Conservation (phyloP, 805 yeast genomes). For the Myxozyma nipponensis region DNA sequence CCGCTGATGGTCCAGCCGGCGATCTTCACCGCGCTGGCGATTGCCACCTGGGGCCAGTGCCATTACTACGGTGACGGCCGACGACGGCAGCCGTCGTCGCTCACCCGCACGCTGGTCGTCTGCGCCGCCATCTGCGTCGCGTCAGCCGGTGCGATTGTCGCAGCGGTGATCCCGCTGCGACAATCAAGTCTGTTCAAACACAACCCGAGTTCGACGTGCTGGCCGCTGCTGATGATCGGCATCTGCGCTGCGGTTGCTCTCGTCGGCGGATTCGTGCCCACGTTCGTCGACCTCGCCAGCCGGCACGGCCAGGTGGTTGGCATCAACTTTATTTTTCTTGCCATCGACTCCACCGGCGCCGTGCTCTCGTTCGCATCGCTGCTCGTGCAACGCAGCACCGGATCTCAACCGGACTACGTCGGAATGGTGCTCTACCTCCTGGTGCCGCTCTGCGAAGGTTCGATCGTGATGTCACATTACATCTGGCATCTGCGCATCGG, state of each 20-base stretch:
- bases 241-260: slow-evolving; percentile 71
- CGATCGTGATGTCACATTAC: slow-evolving; percentile 64
- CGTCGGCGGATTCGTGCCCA: slow-evolving; percentile 79
- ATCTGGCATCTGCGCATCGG: slow-evolving; percentile 20
- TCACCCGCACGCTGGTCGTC: slow-evolving; percentile 30
- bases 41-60: slow-evolving; percentile 63
- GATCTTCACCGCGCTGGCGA: slow-evolving; percentile 66
- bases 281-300: slow-evolving; percentile 78
- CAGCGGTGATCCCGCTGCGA: slow-evolving; percentile 46
- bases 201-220: slow-evolving; percentile 46
- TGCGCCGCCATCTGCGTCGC: slow-evolving; percentile 38
- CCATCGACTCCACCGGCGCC: slow-evolving; percentile 79
- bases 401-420: slow-evolving; percentile 52
- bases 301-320: slow-evolving; percentile 84
- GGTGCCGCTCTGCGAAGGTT: slow-evolving; percentile 71
- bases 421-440: slow-evolving; percentile 72
- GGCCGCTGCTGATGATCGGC: slow-evolving; percentile 84
- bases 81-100: slow-evolving; percentile 20
- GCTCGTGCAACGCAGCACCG: slow-evolving; percentile 40
- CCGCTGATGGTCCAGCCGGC: slow-evolving; percentile 88
- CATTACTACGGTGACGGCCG: slow-evolving; percentile 45
- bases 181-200: slow-evolving; percentile 42
- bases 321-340: slow-evolving; percentile 73
- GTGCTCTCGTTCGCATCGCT: slow-evolving; percentile 66
- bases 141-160: slow-evolving; percentile 35